Base-by-base conservation (phyloP, 2,329 filamentous ascomycete genomes). In the Chrysoporthe austroafricana region DNA sequence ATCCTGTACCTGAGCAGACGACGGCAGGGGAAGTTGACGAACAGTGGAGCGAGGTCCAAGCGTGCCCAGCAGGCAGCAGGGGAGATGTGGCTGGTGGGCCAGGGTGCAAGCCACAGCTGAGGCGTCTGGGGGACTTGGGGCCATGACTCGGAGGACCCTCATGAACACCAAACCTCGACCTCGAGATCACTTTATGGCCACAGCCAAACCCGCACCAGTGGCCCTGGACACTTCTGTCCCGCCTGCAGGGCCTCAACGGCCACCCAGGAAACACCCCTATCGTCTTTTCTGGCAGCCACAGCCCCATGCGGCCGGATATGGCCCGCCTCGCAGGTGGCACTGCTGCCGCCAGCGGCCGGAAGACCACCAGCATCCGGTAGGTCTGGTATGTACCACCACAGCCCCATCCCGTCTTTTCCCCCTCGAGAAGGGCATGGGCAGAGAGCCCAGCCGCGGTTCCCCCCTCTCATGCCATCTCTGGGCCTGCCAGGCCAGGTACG, bases 161-260 rank as follows among this genome's bases (percentile, higher is more conserved):
- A 57, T 44, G 63, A 64, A 57, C 36, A 48, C 43, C 62, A 54
- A 61, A 64, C 60, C 62, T 65, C 44, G 44, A 67, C 68, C 68
- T 44, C 52, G 46, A 50, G 68, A 39, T 62, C 50, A 52, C 68
- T 46, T 62, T 48, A 26, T 50, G 26, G 68, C 65, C 52, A 67
- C 62, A 50, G 58, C 65, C 68, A 57, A 62, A 48, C 62, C 65
- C 42, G 58, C 68, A 64, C 39, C 65, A 67, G 52, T 52, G 68
- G 36, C 44, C 26, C 60, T 66, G 46, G 36, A 54, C 59, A 44
- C 62, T 56, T 59, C 46, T 66, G 36, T 58, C 62, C 59, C 26
- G 46, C 58, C 44, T 67, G 68, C 36, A 67, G 21, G 68, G 65
- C 65, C 62, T 69, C 65, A 59, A 69, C 52, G 64, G 62, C 26